phyloP scores from a whole-genome alignment of 225 moss, liverwort and hornwort genomes.

The Polytrichum commune region DNA sequence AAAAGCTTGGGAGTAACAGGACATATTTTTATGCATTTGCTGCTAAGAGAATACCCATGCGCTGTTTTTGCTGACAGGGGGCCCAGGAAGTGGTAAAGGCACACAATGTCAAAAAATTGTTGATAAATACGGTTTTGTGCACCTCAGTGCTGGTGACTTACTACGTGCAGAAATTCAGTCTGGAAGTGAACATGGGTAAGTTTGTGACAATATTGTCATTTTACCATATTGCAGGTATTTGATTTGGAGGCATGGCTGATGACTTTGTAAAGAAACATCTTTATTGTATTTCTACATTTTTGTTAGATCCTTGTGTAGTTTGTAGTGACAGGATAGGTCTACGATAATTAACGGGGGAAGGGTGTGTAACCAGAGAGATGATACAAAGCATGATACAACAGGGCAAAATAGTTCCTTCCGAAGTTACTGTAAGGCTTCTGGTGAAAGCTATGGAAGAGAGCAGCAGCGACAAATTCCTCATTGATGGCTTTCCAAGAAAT shows the following conservation, averaged over 20 bases:
- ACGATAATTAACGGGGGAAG: background rate
- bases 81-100: constrained; percentile 97
- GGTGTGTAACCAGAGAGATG: constrained; percentile 60
- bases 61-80: constrained; percentile 40
- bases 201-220: background rate
- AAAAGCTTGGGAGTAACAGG: background rate
- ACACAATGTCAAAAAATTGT: constrained; percentile 95
- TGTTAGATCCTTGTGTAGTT: background rate
- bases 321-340: background rate
- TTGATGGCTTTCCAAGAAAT: constrained; percentile 97
- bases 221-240: background rate
- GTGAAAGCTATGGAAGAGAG: constrained; percentile 81
- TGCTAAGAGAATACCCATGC: constrained; percentile 1
- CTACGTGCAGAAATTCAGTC: constrained; percentile 88
- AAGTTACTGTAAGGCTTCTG: constrained; percentile 83
- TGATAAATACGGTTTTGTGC: constrained; percentile 86
- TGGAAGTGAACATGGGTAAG: constrained; percentile 77
- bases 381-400: constrained; percentile 88
- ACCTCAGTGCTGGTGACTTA: constrained; percentile 92
- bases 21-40: background rate
- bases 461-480: constrained; percentile 77
- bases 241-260: background rate
- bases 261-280: background rate
- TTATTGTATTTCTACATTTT: background rate
- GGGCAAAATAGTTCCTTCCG: constrained; percentile 94